Base-by-base conservation (phyloP, 495 filamentous ascomycete genomes). In the Viridothelium virens region DNA sequence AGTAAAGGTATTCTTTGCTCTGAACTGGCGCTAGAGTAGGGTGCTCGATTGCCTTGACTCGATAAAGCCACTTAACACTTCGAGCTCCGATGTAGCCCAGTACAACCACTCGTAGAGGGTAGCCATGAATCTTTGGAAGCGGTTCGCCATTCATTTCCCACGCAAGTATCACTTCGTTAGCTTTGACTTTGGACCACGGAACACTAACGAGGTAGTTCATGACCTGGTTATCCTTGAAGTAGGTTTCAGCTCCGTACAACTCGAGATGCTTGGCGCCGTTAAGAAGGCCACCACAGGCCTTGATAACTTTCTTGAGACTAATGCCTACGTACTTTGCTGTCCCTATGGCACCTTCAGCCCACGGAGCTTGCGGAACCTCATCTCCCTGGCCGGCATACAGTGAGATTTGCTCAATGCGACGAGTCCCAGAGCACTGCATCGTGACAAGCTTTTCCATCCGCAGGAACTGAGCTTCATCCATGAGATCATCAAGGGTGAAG, bases 61-160 rank as follows among this genome's bases (percentile, higher is more conserved):
- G 76, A 56, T 81, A 81, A 6, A 87, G 76, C 84, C 84, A 86
- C 72, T 87, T 87, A 59, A 79, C 77, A 65, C 78, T 81, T 41
- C 83, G 70, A 1, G 83, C 84, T 18, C 82, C 83, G 64, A 89
- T 87, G 65, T 87, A 87, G 0, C 87, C 87, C 56, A 85, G 73
- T 0, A 87, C 85, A 1, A 90, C 80, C 0, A 80, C 80, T 3
- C 87, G 79, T 2, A 90, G 72, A 2, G 87, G 87, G 33, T 76
- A 85, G 2, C 87, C 87, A 67, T 89, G 86, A 68, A 86, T 85
- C 66, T 80, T 82, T 1, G 87, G 87, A 1, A 90, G 78, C 0
- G 84, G 83, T 65, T 86, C 75, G 38, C 83, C 86, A 62, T 90
- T 89, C 86, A 88, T 88, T 68, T 87, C 86, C 83, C 83, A 89